Evolutionary conservation across 2,329 filamentous ascomycete species (phyloP).

Genomic region (Nigrospora osmanthi): DNA sequence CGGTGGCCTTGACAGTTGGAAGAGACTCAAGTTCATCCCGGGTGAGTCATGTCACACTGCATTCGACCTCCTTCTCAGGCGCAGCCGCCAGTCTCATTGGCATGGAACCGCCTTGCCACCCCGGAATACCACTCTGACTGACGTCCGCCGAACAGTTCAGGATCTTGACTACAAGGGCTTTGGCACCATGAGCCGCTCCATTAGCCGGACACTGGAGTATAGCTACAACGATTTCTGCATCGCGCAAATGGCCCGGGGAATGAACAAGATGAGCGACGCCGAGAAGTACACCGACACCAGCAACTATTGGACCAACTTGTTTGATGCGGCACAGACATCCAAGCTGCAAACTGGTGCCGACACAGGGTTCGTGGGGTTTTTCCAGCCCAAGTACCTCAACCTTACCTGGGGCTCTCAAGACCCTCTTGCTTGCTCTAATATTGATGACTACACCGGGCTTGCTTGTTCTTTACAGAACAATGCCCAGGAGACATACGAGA

Average conservation of each 20-base stretch:
- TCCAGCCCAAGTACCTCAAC: conserved; percentile 62
- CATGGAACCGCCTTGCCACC: conserved; percentile 9
- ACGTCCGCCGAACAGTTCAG: background rate
- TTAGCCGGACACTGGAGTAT: conserved; percentile 71
- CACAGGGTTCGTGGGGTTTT: conserved; percentile 62
- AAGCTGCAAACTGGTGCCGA: conserved; percentile 41
- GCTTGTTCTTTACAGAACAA: conserved; percentile 53
- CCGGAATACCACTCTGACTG: conserved; percentile 26
- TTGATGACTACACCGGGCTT: conserved; percentile 41
- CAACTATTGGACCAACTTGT: conserved; percentile 62
- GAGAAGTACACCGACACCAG: conserved; percentile 53
- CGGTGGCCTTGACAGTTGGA: conserved; percentile 67
- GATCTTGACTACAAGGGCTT: conserved; percentile 59
- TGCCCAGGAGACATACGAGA: conserved; percentile 65
- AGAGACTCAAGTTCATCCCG: conserved; percentile 62
- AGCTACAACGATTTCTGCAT: conserved; percentile 71
- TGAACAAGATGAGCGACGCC: conserved; percentile 47
- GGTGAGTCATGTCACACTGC: background rate
- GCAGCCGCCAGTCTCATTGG: background rate
- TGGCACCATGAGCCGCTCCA: conserved; percentile 62
- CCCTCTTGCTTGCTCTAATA: conserved; percentile 52
- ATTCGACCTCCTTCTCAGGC: background rate
- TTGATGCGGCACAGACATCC: conserved; percentile 50
- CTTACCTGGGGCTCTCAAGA: conserved; percentile 63
- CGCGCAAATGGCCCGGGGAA: conserved; percentile 48